Conservation (phyloP, 176 grass and related monocot species). For the Raddia guianensis region DNA sequence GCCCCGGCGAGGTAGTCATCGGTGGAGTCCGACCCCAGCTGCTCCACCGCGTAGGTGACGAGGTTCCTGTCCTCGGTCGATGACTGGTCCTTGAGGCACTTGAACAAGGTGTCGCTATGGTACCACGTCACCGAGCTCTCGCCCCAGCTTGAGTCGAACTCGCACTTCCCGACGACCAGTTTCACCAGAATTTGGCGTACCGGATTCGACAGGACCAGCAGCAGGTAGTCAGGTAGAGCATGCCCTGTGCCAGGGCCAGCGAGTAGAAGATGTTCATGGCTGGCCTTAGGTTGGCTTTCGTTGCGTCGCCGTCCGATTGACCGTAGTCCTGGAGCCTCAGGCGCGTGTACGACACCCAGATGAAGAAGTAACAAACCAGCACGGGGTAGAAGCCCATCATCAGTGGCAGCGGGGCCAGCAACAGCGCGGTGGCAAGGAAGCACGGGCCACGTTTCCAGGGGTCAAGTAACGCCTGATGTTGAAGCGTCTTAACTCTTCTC, state of each 20-base stretch:
- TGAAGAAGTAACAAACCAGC: no score
- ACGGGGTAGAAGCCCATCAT: no score
- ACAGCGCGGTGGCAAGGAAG: no score
- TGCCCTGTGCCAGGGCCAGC: neutral
- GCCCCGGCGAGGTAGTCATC: neutral
- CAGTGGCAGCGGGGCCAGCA: no score
- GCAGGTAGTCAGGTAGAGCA: no score
- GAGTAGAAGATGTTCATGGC: neutral
- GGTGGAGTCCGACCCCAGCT: neutral
- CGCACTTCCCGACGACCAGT: neutral
- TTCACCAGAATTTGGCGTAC: neutral
- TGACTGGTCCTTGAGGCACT: neutral
- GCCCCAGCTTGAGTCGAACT: neutral
- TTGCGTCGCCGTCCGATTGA: no score
- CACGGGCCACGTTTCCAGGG: no score
- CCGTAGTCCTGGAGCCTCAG: no score
- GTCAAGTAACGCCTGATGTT: no score
- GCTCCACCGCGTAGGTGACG: neutral
- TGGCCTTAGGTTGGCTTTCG: neutral
- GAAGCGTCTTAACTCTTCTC: no score
- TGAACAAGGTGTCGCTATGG: neutral
- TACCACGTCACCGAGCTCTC: neutral
- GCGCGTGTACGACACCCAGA: no score
- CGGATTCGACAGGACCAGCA: neutral
- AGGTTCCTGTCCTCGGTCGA: neutral